Percentiles rank a stretch among this genome's conserved stretches.
phyloP scores from a whole-genome alignment of 1,139 yeast species.

The Suhomyces coccinellae region DNA sequence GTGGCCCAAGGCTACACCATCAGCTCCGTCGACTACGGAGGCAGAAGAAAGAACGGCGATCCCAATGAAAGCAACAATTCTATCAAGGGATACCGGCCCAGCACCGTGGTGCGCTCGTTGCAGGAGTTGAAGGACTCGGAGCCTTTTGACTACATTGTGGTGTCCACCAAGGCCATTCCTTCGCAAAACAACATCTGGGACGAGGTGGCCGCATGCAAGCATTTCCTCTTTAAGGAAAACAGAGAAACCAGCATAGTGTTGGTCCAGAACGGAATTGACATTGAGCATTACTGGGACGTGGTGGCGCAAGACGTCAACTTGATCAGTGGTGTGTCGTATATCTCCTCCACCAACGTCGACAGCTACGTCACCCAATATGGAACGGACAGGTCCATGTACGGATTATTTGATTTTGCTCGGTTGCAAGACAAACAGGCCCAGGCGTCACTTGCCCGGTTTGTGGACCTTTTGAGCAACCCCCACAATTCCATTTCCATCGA shows the following conservation, averaged over 20 bases:
- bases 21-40: constrained; percentile 28
- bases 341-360: constrained; percentile 60
- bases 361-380: constrained; percentile 54
- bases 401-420: constrained; percentile 42
- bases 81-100: constrained; percentile 28
- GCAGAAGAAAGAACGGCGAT: constrained; percentile 18
- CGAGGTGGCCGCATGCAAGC: constrained; percentile 17
- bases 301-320: constrained; percentile 32
- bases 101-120: constrained; percentile 25
- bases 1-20: constrained; percentile 30
- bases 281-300: constrained; percentile 57
- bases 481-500: constrained; percentile 47
- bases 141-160: constrained; percentile 35
- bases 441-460: constrained; percentile 39
- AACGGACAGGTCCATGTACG: constrained; percentile 55
- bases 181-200: constrained; percentile 25
- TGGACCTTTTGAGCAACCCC: constrained; percentile 48
- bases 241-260: constrained; percentile 53
- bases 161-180: constrained; percentile 38
- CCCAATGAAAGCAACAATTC: constrained; percentile 19
- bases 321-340: constrained; percentile 68
- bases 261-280: constrained; percentile 74
- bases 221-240: constrained; percentile 11
- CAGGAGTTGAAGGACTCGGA: constrained; percentile 24
- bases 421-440: constrained; percentile 18